Evolutionary conservation across 2,329 filamentous ascomycete species (phyloP), one percentile per base, ranked within the genome.

Genomic region (Dactylellina leptospora): DNA sequence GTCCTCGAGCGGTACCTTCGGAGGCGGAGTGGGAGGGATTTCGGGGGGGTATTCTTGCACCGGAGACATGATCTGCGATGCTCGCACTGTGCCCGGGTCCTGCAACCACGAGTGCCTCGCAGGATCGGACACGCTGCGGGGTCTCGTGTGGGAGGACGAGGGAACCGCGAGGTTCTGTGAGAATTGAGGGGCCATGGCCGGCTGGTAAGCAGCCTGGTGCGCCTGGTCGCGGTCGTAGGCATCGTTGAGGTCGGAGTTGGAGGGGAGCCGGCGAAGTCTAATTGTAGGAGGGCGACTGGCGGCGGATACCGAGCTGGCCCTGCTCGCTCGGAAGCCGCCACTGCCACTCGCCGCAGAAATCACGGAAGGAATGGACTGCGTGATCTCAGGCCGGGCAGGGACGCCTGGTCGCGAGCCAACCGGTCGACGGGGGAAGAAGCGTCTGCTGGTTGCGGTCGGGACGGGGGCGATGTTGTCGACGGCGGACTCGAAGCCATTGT

Each of bases 71-170:
- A 64, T 59, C 53, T 72, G 68, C 20, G 68, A 72, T 4, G 59
- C 27, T 28, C 68, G 44, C 3, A 60, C 22, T 27, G 59, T 16
- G 18, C n/a, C 30, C 1, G 68, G 68, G 42, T 72, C 68, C 10
- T 64, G 58, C 16, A 72, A 54, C 68, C 68, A 72, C 44, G 68
- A 72, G 30, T 72, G 68, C 27, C 68, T 22, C n/a, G 68, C 68
- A 5, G 68, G 68, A 22, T 72, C 68, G 38, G 68, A 72, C 22
- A 55, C 6, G 42, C 59, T 64, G 25, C 68, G 27, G 22, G 68
- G 22, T 33, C 68, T 40, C 13, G 51, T 72, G 40, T 64, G 68
- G 33, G 48, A 30, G 11, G 47, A 22, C 23, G 25, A 30, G 10
- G 68, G 68, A 9, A 72, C 53, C 18, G 47, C 50, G 36, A 72